Base-by-base conservation (phyloP, 345 rosid genomes). In the Bretschneidera sinensis region DNA sequence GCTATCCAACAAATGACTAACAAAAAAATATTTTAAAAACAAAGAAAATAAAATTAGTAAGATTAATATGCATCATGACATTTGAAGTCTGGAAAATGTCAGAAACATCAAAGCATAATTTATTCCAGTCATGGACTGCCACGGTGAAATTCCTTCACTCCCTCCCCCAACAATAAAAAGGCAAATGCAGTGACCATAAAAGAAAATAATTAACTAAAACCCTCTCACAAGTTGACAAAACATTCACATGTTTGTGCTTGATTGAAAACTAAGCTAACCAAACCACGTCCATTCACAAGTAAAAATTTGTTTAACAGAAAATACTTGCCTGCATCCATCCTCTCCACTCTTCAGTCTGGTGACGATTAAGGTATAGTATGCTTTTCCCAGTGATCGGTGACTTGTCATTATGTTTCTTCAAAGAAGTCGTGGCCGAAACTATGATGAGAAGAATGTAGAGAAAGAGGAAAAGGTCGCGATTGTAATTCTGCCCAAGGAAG, bases 331-430 rank as follows among this genome's bases (percentile, higher is more conserved):
- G 97, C 99, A 94, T 94, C 96, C 97, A 94, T 71, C 97, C 97
- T 81, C 83, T 94, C 99, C 99, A 94, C 72, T 94, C 97, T 69
- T 89, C 97, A n/a, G 98, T 92, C 69, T 92, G 96, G 79, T 89
- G 91, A 57, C 94, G 81, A 69, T 84, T 88, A 67, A 94, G 96
- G 80, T 88, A 94, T 18, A 78, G 87, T 54, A 82, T 82, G 57
- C 95, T 51, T 67, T 88, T 90, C 65, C 97, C 96, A 66, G 85
- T 76, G 58, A 86, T 81, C 18, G 85, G 74, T 17, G 97, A 90
- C 72, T 83, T 86, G 70, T 94, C 92, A 65, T 43, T 72, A 61
- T 86, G 96, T 73, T 83, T 90, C 83, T 71, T 90, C 81, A 90
- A 63, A 60, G 96, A 94, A 60, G 99, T 82, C 92, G 83, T 85